Evolutionary conservation across 1,284 basidiomycete genomes (phyloP).

Genomic region (Puccinia polysora): DNA sequence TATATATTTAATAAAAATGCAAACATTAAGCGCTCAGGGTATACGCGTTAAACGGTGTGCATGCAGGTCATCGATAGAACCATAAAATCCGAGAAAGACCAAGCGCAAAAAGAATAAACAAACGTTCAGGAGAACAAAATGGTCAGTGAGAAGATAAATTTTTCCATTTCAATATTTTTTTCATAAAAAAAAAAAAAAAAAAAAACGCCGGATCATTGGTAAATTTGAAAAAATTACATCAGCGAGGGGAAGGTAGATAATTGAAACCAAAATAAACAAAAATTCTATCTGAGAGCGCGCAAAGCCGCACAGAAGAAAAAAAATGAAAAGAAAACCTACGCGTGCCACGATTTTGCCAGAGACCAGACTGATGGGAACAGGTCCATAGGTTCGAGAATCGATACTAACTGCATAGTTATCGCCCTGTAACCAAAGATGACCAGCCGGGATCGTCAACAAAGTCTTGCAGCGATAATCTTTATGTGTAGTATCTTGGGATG

Average conservation of each 20-base stretch:
- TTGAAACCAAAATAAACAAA: background rate
- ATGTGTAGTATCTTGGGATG: background rate
- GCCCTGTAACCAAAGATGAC: constrained; percentile 43
- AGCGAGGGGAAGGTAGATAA: background rate
- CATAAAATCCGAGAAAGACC: background rate
- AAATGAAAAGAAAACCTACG: constrained; percentile 5
- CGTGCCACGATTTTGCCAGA: constrained; percentile 32
- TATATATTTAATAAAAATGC: background rate
- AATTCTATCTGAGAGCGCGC: background rate
- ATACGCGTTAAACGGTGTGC: background rate
- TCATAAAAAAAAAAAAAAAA: background rate
- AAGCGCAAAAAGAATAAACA: background rate
- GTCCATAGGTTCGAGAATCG: constrained; percentile 40
- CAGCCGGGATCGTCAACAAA: constrained; percentile 22
- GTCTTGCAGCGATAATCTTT: background rate
- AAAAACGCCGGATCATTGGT: too few species aligned
- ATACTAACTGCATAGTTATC: constrained; percentile 38
- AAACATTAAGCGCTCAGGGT: background rate
- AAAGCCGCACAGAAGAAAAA: too few species aligned
- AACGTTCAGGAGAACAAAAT: background rate
- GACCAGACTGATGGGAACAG: constrained; percentile 35
- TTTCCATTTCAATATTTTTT: background rate
- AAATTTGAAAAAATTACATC: too few species aligned
- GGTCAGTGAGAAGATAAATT: background rate
- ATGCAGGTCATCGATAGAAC: background rate